Evolutionary conservation across 306 rosid genomes (phyloP), one percentile per base, ranked within the genome.

Genomic region (Nissolia schottii): DNA sequence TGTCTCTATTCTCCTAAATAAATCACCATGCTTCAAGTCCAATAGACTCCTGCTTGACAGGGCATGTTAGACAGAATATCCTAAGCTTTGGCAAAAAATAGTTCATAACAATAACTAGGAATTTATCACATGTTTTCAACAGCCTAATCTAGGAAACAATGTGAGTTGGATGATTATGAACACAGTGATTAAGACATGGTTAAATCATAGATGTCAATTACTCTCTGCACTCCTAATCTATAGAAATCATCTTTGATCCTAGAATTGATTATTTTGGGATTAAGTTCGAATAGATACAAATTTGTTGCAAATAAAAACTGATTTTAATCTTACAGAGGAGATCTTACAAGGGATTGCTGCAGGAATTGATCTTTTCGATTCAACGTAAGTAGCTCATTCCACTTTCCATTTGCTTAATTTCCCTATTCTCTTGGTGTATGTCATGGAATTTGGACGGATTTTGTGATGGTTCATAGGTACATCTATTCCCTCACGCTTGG

Each of bases 281-380:
- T 75, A 19, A 48, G 27, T 78, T 67, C 23, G 70, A 23, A 25
- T 56, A 18, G 32, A 63, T 75, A 61, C 58, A 64, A 15, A 31
- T 28, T 37, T 45, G 8, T 71, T 37, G 74, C 38, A 28, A 80
- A 50, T 72, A 57, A 69, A 77, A 51, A 32, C 49, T 61, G 34
- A 54, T 83, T 40, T 76, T 60, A 64, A 76, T 62, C 71, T 85
- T 65, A 60, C 92, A 93, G 98, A 94, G 92, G 98, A 94, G 86
- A 86, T 91, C 79, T 83, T 94, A 86, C 96, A 91, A 83, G 98
- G 98, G 11, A 67, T 91, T 78, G 88, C 90, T 77, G 84, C 96
- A 0, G 97, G 97, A 66, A 69, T 94, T 34, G 98, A 91, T 81
- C 88, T 94, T 31, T 94, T 91, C 81, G 96, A 91, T 67, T 87